Evolutionary conservation across 805 yeast species (phyloP).

Genomic region (Ogataea zsoltii): DNA sequence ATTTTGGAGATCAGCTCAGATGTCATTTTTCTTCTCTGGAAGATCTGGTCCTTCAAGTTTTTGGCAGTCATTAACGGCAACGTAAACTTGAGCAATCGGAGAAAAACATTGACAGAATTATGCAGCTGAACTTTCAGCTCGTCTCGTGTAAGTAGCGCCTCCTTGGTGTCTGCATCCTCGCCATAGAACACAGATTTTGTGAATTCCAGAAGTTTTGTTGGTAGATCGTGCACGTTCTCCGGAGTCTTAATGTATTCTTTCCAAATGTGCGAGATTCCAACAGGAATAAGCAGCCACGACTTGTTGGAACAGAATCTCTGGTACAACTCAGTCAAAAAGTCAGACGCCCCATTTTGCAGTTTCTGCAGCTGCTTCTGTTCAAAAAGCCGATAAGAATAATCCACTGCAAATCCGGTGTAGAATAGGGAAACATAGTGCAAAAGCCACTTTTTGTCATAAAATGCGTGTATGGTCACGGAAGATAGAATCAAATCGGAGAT

Average conservation of each 20-base stretch:
- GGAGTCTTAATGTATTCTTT: conserved; percentile 1
- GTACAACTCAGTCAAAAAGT: not conserved
- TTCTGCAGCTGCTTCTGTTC: conserved; percentile 4
- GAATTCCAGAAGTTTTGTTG: conserved; percentile 3
- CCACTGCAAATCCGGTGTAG: conserved; percentile 5
- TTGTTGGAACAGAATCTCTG: not conserved
- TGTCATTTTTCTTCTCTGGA: too few species aligned
- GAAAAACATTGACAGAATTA: not conserved
- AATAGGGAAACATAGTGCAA: conserved; percentile 3
- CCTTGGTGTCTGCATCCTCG: not conserved
- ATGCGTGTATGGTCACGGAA: not conserved
- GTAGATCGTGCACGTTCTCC: not conserved
- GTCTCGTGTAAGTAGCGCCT: not conserved
- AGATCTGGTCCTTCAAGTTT: conserved; percentile 2
- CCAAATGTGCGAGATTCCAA: conserved; percentile 5
- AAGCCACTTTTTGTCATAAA: conserved; percentile 6
- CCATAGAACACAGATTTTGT: not conserved
- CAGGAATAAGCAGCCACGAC: conserved; percentile 5
- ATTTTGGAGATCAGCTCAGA: not conserved
- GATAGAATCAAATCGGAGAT: not conserved
- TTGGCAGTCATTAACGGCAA: conserved; percentile 5
- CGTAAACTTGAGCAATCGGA: conserved; percentile 4
- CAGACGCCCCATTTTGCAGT: not conserved
- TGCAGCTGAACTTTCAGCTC: too few species aligned
- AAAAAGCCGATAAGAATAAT: conserved; percentile 3